These are phyloP conservation scores for Verticillium nonalfalfae DNA, from an alignment of 2,329 filamentous ascomycete species.

Conservation along the genomic window DNA sequence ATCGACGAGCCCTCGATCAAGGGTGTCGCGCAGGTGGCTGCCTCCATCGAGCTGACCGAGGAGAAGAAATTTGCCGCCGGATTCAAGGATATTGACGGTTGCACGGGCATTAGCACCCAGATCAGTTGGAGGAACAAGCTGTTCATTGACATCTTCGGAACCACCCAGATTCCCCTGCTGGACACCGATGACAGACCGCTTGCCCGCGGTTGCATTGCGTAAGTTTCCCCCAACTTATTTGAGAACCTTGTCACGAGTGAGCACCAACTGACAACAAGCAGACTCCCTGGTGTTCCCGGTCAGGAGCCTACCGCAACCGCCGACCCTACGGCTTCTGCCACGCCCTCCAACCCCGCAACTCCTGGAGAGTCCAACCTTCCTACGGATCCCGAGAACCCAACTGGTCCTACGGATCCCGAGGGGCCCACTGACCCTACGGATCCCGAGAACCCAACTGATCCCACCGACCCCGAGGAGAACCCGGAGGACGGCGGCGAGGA, in stretches of 20 bases:
- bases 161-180: conserved; percentile 8
- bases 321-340: background rate
- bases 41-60: conserved; percentile 6
- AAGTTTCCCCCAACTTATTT: conserved; percentile 4
- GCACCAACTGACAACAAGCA: background rate
- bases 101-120: conserved; percentile 17
- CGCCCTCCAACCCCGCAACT: background rate
- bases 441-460: background rate
- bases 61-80: conserved; percentile 10
- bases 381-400: background rate
- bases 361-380: background rate
- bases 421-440: background rate
- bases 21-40: conserved; percentile 13
- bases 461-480: background rate
- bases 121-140: conserved; percentile 21
- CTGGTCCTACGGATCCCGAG: background rate
- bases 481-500: no score
- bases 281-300: background rate
- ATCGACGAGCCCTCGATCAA: conserved; percentile 21
- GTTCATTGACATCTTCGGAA: conserved; percentile 12
- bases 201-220: conserved; percentile 15
- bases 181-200: conserved; percentile 16
- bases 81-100: conserved; percentile 14
- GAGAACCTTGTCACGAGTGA: no score
- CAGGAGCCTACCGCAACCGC: background rate